These are phyloP conservation scores for Penicillium sp. DNA, from an alignment of 2,329 filamentous ascomycete species.

Conservation along the genomic window DNA sequence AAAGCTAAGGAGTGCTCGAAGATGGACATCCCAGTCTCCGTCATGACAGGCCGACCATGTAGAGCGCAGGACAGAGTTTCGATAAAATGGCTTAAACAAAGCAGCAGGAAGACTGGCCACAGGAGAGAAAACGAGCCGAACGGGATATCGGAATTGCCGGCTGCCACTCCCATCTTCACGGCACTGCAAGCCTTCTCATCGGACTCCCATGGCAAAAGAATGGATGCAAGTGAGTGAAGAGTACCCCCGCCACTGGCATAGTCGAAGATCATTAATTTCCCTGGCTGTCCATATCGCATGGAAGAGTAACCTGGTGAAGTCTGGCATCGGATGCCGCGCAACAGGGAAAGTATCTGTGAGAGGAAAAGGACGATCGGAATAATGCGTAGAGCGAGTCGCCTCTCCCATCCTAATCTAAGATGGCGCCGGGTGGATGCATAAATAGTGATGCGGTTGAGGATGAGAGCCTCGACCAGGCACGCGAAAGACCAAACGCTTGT, in stretches of 20 bases:
- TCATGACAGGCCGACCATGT: slow-evolving; percentile 71
- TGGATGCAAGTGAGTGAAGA: slow-evolving; percentile 66
- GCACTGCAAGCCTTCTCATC: slow-evolving; percentile 71
- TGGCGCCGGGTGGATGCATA: slow-evolving; percentile 84
- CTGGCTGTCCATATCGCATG: slow-evolving; percentile 64
- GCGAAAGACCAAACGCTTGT: slow-evolving; percentile 89
- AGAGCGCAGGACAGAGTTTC: slow-evolving; percentile 85
- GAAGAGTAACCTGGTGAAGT: slow-evolving; percentile 68
- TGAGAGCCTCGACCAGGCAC: slow-evolving; percentile 77
- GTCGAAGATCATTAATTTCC: slow-evolving; percentile 61
- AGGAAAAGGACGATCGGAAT: slow-evolving; percentile 66
- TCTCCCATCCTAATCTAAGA: slow-evolving; percentile 67
- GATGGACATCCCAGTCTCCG: slow-evolving; percentile 91
- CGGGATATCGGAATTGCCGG: slow-evolving; percentile 52
- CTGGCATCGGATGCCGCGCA: slow-evolving; percentile 88
- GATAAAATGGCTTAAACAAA: slow-evolving; percentile 73
- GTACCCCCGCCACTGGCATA: slow-evolving; percentile 65
- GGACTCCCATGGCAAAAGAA: slow-evolving; percentile 65
- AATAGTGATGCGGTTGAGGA: slow-evolving; percentile 87
- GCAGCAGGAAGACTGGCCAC: slow-evolving; percentile 48
- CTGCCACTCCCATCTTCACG: slow-evolving; percentile 62
- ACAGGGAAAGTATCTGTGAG: slow-evolving; percentile 62
- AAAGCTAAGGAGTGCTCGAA: slow-evolving; percentile 96
- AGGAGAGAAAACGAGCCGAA: slow-evolving; percentile 69
- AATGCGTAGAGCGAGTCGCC: slow-evolving; percentile 64